Evolutionary conservation across 148 eudicot species (phyloP).

Genomic region (Nyssa sinensis): DNA sequence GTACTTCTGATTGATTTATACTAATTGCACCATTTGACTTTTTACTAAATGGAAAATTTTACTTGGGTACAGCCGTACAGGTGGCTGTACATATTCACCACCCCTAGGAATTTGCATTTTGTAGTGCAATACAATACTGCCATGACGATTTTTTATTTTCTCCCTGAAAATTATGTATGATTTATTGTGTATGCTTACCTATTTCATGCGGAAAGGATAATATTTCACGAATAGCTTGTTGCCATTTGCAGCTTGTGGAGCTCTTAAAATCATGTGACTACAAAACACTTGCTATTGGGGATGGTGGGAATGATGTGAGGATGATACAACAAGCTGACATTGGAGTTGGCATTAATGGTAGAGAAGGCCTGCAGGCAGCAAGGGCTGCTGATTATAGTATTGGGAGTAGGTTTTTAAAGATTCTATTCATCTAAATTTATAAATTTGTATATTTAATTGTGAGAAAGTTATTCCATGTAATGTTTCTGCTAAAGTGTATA

Average conservation of each 20-base stretch:
- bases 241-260: slow-evolving; percentile 72
- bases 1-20: no score
- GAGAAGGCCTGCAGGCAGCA: slow-evolving; percentile 98
- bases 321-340: slow-evolving; percentile 99
- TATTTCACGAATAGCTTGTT: no score
- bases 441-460: neutral
- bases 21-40: no score
- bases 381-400: slow-evolving; percentile 99
- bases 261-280: slow-evolving; percentile 87
- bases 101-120: neutral
- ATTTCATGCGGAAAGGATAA: no score
- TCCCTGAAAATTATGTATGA: neutral
- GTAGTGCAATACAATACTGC: neutral
- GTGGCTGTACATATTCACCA: neutral
- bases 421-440: neutral
- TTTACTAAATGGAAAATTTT: neutral
- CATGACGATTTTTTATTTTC: neutral
- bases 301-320: slow-evolving; percentile 99
- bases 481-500: neutral
- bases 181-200: neutral
- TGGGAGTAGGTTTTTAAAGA: slow-evolving; percentile 64
- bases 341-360: slow-evolving; percentile 99
- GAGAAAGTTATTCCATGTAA: no score
- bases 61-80: neutral
- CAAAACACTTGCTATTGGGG: slow-evolving; percentile 94